Percentiles rank a stretch among this genome's conserved stretches.
These are phyloP conservation scores for Fraxinus angustifolia DNA, from an alignment of 305 asterid species.

Conservation along the genomic window DNA sequence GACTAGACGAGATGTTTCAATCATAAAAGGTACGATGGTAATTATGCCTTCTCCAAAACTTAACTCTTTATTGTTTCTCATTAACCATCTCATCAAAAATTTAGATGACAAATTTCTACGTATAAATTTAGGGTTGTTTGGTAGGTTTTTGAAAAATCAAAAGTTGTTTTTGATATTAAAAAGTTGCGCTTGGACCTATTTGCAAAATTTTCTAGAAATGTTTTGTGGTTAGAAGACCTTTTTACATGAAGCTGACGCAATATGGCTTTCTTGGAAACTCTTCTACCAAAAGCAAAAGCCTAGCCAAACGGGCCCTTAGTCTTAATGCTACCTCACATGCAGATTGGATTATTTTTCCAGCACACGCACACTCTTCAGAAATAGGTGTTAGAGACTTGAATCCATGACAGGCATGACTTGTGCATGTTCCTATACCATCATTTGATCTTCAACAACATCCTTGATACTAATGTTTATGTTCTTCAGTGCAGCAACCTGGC, in stretches of 20 bases:
- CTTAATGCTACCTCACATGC: not conserved
- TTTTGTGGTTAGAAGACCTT: no score
- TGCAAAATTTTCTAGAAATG: not conserved
- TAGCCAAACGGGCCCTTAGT: not conserved
- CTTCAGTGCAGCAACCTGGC: slow-evolving; percentile 7
- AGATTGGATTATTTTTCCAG: not conserved
- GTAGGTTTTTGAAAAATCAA: not conserved
- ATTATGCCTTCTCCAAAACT: not conserved
- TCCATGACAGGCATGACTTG: not conserved
- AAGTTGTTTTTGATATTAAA: not conserved
- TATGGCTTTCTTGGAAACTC: not conserved
- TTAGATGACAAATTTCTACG: not conserved
- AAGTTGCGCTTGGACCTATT: not conserved
- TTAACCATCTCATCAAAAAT: not conserved
- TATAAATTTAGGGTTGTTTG: not conserved
- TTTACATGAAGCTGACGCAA: not conserved
- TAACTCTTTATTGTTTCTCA: not conserved
- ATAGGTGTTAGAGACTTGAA: not conserved
- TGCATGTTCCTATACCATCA: not conserved
- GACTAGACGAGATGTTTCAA: slow-evolving; percentile 63
- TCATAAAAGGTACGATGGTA: slow-evolving; percentile 19
- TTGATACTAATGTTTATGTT: not conserved
- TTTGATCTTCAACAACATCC: not conserved
- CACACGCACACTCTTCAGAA: not conserved
- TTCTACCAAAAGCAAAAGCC: not conserved